Percentiles rank a stretch among this genome's conserved stretches.
These are phyloP conservation scores for Coemansia sp. DNA, from an alignment of 192 early-diverging fungal species.

Conservation along the genomic window DNA sequence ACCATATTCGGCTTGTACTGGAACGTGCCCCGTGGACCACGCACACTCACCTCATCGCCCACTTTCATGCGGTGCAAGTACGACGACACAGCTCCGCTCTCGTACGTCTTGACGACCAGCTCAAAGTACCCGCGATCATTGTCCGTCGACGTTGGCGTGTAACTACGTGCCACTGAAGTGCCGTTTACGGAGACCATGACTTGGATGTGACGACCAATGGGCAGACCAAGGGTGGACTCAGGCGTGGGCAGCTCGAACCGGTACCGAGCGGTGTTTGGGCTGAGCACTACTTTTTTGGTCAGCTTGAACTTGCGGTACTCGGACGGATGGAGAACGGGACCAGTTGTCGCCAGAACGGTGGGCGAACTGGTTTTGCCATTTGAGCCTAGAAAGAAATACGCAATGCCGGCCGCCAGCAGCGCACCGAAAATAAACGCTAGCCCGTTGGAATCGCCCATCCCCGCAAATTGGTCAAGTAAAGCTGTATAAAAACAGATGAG, in stretches of 20 bases:
- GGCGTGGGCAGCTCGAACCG: slow-evolving; percentile 76
- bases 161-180: slow-evolving; percentile 81
- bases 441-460: slow-evolving; percentile 5
- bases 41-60: slow-evolving; percentile 73
- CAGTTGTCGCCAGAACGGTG: slow-evolving; percentile 9
- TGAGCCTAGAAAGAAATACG: slow-evolving; percentile 28
- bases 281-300: slow-evolving; percentile 71
- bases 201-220: slow-evolving; percentile 92
- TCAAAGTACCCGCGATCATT: slow-evolving; percentile 88
- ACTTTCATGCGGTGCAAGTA: slow-evolving; percentile 65
- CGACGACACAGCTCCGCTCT: slow-evolving; percentile 78
- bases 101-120: slow-evolving; percentile 89
- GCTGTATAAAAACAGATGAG: slow-evolving; percentile 3
- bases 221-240: slow-evolving; percentile 75
- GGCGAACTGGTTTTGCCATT: slow-evolving; percentile 6
- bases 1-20: slow-evolving; percentile 81
- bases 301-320: slow-evolving; percentile 78
- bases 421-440: slow-evolving; percentile 12
- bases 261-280: slow-evolving; percentile 88
- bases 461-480: not conserved
- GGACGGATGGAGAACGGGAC: slow-evolving; percentile 63
- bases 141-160: slow-evolving; percentile 86
- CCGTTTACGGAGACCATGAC: slow-evolving; percentile 80
- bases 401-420: slow-evolving; percentile 41
- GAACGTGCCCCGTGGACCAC: slow-evolving; percentile 89